These are phyloP conservation scores for Lecanicillium sp. DNA, from an alignment of 2,329 filamentous ascomycete species.

Conservation along the genomic window DNA sequence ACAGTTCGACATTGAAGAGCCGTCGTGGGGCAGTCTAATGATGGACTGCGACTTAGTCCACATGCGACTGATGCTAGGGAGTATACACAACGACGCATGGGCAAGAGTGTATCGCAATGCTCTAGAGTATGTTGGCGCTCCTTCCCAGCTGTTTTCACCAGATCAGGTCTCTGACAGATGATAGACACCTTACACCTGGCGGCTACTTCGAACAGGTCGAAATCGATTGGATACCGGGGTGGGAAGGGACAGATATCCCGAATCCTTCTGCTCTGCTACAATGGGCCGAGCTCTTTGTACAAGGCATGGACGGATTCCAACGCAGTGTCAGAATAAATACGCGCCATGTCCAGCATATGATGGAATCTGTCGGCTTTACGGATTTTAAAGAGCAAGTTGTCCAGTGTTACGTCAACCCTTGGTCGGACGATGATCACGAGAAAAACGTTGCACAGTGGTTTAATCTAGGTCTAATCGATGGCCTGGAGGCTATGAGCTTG, in stretches of 20 bases:
- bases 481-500: conserved; percentile 64
- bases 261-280: conserved; percentile 47
- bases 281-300: conserved; percentile 63
- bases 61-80: conserved; percentile 69
- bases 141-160: too few relatives aligned
- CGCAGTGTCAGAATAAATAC: conserved; percentile 55
- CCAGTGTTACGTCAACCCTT: conserved; percentile 65
- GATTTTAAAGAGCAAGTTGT: conserved; percentile 67
- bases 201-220: conserved; percentile 84
- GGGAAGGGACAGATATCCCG: conserved; percentile 56
- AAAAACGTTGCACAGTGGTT: conserved; percentile 74
- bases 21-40: conserved; percentile 44
- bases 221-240: conserved; percentile 71
- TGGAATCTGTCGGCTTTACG: conserved; percentile 67
- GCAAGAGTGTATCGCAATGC: conserved; percentile 62
- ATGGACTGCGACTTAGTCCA: conserved; percentile 73
- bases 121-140: conserved; percentile 45
- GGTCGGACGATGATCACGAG: conserved; percentile 55
- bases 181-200: conserved; percentile 67
- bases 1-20: conserved; percentile 69
- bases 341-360: conserved; percentile 42
- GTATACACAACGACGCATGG: conserved; percentile 62
- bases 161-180: conserved; percentile 1
- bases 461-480: conserved; percentile 66
- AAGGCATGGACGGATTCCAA: conserved; percentile 57